phyloP scores from a whole-genome alignment of 331 rosid species.

The Malus hybrid region DNA sequence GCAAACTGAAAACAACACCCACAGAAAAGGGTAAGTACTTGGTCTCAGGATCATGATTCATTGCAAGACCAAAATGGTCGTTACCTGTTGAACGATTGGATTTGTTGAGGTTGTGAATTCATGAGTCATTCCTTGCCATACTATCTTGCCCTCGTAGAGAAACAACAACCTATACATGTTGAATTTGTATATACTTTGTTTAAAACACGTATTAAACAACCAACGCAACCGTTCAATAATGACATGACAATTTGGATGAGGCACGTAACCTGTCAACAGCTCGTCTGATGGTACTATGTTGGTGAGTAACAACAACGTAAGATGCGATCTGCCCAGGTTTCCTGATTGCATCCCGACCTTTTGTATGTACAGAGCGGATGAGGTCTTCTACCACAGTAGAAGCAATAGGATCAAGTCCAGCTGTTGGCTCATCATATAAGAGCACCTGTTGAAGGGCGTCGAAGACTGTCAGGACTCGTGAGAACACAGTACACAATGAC shows the following conservation, averaged over 20 bases:
- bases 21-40: neutral
- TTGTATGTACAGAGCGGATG: slow-evolving; percentile 84
- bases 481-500: neutral
- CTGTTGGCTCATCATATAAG: slow-evolving; percentile 94
- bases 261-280: slow-evolving; percentile 77
- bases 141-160: slow-evolving; percentile 87
- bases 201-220: neutral
- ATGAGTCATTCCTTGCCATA: slow-evolving; percentile 96
- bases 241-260: neutral
- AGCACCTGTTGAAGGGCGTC: slow-evolving; percentile 53
- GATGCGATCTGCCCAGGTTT: slow-evolving; percentile 83
- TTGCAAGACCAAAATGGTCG: neutral
- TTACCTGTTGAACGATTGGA: slow-evolving; percentile 93
- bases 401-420: slow-evolving; percentile 99
- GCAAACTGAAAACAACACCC: slow-evolving; percentile 69
- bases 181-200: slow-evolving; percentile 4
- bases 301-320: slow-evolving; percentile 94
- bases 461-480: slow-evolving; percentile 8
- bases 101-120: slow-evolving; percentile 76
- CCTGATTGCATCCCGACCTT: slow-evolving; percentile 61
- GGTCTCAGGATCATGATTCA: neutral
- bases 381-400: slow-evolving; percentile 98
- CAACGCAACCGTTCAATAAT: neutral
- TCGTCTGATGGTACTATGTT: slow-evolving; percentile 90
- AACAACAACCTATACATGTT: slow-evolving; percentile 58